Evolutionary conservation across 768 basidiomycete species (phyloP).

Genomic region (Roridomyces roridus): DNA sequence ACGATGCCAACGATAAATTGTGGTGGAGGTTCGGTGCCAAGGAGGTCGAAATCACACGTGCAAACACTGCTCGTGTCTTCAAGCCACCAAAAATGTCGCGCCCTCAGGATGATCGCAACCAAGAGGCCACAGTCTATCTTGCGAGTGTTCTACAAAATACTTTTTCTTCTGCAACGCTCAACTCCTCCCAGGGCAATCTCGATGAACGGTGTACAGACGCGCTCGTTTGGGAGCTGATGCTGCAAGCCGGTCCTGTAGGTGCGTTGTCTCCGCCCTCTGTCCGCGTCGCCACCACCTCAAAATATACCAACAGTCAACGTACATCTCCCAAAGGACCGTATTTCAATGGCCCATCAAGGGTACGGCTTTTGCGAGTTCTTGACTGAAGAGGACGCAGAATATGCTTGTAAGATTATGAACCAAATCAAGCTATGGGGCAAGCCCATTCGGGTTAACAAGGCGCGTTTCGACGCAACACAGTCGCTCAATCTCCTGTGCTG

Average conservation of each 20-base stretch:
- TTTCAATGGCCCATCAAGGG: constrained; percentile 98
- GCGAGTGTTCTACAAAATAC: constrained; percentile 43
- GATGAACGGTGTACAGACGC: constrained; percentile 96
- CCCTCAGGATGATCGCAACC: constrained; percentile 88
- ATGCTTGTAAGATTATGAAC: constrained; percentile 99
- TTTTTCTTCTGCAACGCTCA: constrained; percentile 6
- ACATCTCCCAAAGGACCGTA: constrained; percentile 97
- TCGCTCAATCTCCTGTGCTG: constrained; percentile 12
- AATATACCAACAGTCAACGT: constrained; percentile 78
- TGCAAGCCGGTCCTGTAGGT: constrained; percentile 99
- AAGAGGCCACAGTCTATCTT: constrained; percentile 90
- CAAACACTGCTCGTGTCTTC: neutral
- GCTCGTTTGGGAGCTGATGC: constrained; percentile 97
- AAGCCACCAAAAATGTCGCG: constrained; percentile 54
- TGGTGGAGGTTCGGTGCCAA: neutral
- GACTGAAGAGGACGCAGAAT: constrained; percentile 99
- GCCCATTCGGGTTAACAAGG: constrained; percentile 99
- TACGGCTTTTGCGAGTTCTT: constrained; percentile 99
- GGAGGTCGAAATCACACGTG: neutral
- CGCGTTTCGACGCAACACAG: constrained; percentile 43
- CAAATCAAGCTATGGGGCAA: constrained; percentile 99
- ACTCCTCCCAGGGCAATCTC: constrained; percentile 79
- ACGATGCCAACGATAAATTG: neutral
- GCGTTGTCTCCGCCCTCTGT: constrained; percentile 38
- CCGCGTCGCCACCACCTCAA: neutral